phyloP scores from a whole-genome alignment of 164 flowering plant genomes.

The Chimonanthus salicifolius region DNA sequence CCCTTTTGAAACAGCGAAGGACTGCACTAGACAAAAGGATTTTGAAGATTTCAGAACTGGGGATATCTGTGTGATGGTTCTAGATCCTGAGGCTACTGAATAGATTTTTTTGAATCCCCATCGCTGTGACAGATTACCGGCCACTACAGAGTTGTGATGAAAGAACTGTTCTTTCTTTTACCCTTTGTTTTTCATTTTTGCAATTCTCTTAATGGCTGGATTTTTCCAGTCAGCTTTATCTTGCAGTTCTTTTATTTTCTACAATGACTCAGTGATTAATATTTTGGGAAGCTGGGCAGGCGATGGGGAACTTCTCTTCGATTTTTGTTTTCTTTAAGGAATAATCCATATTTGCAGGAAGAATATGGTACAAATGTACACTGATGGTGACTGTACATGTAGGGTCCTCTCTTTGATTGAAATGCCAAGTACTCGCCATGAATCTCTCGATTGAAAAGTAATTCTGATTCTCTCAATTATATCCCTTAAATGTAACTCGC shows the following conservation, averaged over 20 bases:
- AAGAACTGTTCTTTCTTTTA: neutral
- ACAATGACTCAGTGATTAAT: neutral
- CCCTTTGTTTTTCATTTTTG: neutral
- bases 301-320: too few relatives aligned
- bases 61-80: constrained; percentile 53
- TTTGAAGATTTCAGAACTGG: constrained; percentile 71
- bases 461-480: too few relatives aligned
- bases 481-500: too few relatives aligned
- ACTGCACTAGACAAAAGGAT: constrained; percentile 43
- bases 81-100: neutral
- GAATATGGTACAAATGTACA: too few relatives aligned
- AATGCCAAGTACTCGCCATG: too few relatives aligned
- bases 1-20: constrained; percentile 54
- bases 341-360: too few relatives aligned
- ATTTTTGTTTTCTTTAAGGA: too few relatives aligned
- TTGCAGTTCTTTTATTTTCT: neutral
- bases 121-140: neutral
- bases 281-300: neutral
- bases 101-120: neutral
- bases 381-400: too few relatives aligned
- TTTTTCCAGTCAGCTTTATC: neutral
- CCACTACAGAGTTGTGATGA: neutral
- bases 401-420: too few relatives aligned
- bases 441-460: too few relatives aligned
- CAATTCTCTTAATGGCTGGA: neutral